Percentiles rank a stretch among this genome's conserved stretches.
These are phyloP conservation scores for Globisporangium paddicum DNA, from an alignment of 352 stramenopile species.

Conservation along the genomic window DNA sequence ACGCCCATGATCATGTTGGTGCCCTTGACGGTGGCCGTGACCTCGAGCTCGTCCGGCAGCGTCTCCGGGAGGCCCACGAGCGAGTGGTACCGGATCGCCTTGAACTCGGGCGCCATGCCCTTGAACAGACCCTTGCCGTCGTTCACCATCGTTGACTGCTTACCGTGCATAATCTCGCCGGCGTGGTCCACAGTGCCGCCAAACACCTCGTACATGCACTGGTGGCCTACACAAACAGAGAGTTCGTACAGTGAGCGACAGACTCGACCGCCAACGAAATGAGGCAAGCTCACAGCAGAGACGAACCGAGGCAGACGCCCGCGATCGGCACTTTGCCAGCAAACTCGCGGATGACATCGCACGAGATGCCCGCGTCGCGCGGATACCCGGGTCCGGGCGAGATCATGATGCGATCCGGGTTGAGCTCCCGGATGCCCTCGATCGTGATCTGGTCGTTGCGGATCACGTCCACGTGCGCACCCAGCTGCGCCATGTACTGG, in stretches of 20 bases:
- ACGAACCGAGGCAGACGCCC: conserved; percentile 68
- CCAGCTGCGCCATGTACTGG: conserved; percentile 85
- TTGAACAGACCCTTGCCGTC: conserved; percentile 85
- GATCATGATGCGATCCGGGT: conserved; percentile 85
- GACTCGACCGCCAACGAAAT: not conserved
- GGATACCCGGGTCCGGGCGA: conserved; percentile 81
- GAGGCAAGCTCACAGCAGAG: not conserved
- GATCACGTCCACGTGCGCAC: conserved; percentile 70
- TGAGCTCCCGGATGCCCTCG: conserved; percentile 67
- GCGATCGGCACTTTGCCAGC: conserved; percentile 79
- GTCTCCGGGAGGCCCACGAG: conserved; percentile 81
- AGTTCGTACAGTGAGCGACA: not conserved
- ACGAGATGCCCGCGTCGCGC: conserved; percentile 78
- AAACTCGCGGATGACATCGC: conserved; percentile 80
- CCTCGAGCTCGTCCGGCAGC: conserved; percentile 65
- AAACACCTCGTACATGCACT: conserved; percentile 88
- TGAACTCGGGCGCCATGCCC: conserved; percentile 72
- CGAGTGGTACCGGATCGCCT: conserved; percentile 86
- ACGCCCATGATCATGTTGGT: conserved; percentile 89
- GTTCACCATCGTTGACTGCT: conserved; percentile 79
- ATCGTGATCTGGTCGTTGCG: conserved; percentile 85
- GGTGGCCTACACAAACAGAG: conserved; percentile 35
- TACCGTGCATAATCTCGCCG: conserved; percentile 87
- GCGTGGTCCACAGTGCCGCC: conserved; percentile 81
- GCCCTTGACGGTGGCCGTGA: conserved; percentile 79